These are phyloP conservation scores for Camellia granthamiana DNA, from an alignment of 148 eudicot genomes.

Conservation along the genomic window DNA sequence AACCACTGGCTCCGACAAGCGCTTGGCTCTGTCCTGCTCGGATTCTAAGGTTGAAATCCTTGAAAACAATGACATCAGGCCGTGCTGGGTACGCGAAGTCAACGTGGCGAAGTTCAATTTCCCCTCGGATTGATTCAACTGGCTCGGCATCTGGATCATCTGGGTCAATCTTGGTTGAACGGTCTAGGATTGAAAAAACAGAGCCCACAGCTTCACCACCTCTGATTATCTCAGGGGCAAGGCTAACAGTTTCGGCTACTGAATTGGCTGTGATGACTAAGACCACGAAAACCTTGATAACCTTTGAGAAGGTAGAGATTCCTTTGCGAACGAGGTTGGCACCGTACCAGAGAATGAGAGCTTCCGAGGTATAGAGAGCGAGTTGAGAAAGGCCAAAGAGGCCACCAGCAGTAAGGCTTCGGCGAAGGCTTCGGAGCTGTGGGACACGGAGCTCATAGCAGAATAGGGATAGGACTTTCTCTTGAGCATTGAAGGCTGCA, in stretches of 20 bases:
- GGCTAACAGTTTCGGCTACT: conserved; percentile 95
- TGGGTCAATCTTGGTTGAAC: conserved; percentile 71
- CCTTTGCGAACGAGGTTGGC: conserved; percentile 86
- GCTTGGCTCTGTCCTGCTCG: conserved; percentile 98
- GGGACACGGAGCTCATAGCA: conserved; percentile 68
- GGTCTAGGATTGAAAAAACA: conserved; percentile 77
- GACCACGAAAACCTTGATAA: conserved; percentile 90
- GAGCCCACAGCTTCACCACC: conserved; percentile 98
- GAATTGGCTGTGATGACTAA: conserved; percentile 95
- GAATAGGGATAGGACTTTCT: conserved; percentile 77
- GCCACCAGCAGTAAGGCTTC: conserved; percentile 71
- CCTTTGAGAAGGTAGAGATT: conserved; percentile 85
- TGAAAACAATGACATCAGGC: conserved; percentile 75
- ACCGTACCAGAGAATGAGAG: conserved; percentile 95
- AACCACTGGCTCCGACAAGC: conserved; percentile 94
- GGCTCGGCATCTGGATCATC: conserved; percentile 86
- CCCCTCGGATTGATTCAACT: conserved; percentile 76
- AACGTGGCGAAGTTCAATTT: conserved; percentile 87
- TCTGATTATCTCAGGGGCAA: conserved; percentile 92
- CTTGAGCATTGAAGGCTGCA: conserved; percentile 98
- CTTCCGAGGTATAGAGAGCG: conserved; percentile 86
- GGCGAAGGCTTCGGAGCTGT: conserved; percentile 64
- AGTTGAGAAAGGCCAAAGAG: conserved; percentile 98
- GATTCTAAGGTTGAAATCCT: conserved; percentile 82
- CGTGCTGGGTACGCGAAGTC: conserved; percentile 92